These are phyloP conservation scores for Tetracentron sinense DNA, from an alignment of 164 flowering plant species.

Conservation along the genomic window DNA sequence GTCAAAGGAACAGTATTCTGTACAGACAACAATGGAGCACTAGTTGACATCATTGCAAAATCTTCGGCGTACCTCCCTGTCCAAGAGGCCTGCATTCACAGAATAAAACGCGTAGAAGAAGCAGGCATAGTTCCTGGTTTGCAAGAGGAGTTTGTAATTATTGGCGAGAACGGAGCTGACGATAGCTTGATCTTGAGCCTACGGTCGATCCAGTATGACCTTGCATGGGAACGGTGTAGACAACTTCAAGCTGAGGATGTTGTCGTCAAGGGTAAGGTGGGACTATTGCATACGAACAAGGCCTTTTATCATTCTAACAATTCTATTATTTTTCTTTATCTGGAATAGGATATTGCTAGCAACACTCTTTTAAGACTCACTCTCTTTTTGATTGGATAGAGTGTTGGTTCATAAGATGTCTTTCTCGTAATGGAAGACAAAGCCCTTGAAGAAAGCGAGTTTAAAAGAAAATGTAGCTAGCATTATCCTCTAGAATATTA, in stretches of 20 bases:
- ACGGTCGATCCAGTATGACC: slow-evolving; percentile 60
- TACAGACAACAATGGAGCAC: slow-evolving; percentile 67
- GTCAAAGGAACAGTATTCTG: slow-evolving; percentile 75
- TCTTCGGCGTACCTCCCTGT: slow-evolving; percentile 80
- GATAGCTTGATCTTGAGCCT: slow-evolving; percentile 84
- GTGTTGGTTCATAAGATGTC: too few species aligned
- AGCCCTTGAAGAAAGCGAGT: too few species aligned
- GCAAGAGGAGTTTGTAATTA: slow-evolving; percentile 72
- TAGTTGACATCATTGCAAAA: slow-evolving; percentile 82
- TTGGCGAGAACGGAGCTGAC: slow-evolving; percentile 75
- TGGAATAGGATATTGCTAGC: too few species aligned
- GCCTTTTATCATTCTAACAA: too few species aligned
- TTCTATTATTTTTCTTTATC: too few species aligned
- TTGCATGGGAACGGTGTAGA: slow-evolving; percentile 94
- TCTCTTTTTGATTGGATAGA: too few species aligned
- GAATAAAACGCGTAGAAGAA: slow-evolving; percentile 58
- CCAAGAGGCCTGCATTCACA: slow-evolving; percentile 78
- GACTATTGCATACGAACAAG: slow-evolving; percentile 16
- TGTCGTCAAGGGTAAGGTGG: slow-evolving; percentile 88
- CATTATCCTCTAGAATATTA: too few species aligned
- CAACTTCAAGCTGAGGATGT: slow-evolving; percentile 97
- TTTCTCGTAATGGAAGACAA: too few species aligned
- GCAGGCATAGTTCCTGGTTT: slow-evolving; percentile 85
- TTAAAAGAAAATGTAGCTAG: too few species aligned
- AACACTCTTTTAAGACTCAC: too few species aligned